Evolutionary conservation across 768 basidiomycete genomes (phyloP).

Genomic region (Pisolithus tinctorius): DNA sequence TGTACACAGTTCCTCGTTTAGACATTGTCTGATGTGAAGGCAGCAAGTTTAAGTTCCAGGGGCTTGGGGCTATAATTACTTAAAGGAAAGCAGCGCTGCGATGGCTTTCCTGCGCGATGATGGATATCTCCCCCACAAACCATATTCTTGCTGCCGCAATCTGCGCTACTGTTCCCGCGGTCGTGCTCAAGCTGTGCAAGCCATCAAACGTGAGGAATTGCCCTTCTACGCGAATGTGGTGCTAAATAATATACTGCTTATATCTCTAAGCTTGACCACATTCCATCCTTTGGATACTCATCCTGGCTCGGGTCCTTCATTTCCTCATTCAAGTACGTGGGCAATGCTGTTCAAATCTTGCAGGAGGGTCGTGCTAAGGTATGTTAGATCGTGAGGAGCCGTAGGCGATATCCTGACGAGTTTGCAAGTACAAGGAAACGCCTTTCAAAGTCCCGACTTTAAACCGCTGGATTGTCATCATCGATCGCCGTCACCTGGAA

Average conservation of each 20-base stretch:
- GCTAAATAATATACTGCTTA: not conserved
- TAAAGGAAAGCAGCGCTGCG: no score
- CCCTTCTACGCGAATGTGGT: not conserved
- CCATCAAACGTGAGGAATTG: not conserved
- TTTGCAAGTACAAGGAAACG: constrained; percentile 17
- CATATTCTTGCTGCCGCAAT: not conserved
- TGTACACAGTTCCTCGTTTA: not conserved
- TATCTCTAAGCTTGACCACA: not conserved
- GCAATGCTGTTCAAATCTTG: constrained; percentile 16
- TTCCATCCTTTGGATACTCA: constrained; percentile 25
- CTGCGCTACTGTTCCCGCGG: not conserved
- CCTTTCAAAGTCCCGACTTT: constrained; percentile 27
- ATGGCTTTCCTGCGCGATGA: no score
- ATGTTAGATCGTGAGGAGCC: not conserved
- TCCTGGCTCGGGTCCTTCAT: constrained; percentile 22
- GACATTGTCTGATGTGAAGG: no score
- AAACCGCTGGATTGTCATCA: constrained; percentile 35
- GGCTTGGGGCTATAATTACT: no score
- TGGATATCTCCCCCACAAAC: not conserved
- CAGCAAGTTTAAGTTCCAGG: no score
- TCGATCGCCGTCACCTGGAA: constrained; percentile 27
- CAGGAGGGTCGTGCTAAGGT: constrained; percentile 28
- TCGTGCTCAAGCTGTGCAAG: not conserved
- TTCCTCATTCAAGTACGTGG: constrained; percentile 11
- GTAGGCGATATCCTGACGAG: not conserved